These are phyloP conservation scores for Hemerocallis citrina DNA, from an alignment of 106 monocot genomes.

Conservation along the genomic window DNA sequence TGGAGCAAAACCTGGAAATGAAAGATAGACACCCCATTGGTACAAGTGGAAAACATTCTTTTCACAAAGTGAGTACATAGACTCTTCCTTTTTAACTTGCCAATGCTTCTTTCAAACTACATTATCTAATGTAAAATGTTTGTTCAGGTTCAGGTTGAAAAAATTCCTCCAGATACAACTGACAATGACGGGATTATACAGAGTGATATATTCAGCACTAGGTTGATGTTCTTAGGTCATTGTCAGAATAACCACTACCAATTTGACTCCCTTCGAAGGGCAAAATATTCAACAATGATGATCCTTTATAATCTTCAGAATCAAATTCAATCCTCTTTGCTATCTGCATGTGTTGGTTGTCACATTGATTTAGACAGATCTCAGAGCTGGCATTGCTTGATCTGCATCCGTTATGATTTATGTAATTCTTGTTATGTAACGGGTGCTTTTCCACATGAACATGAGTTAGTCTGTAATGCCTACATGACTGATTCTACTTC, in stretches of 20 bases:
- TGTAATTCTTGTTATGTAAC: not conserved
- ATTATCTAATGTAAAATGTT: constrained; percentile 1
- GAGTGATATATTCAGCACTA: constrained; percentile 38
- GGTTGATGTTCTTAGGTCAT: constrained; percentile 29
- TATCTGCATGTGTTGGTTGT: constrained; percentile 6
- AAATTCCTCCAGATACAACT: constrained; percentile 14
- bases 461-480: not conserved
- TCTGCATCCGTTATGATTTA: not conserved
- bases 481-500: not conserved
- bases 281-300: constrained; percentile 79
- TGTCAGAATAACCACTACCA: constrained; percentile 46
- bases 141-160: constrained; percentile 28
- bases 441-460: constrained; percentile 2
- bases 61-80: constrained; percentile 20
- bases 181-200: constrained; percentile 32
- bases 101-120: not conserved
- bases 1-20: constrained; percentile 24
- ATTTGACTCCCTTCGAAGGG: constrained; percentile 54
- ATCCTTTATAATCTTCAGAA: constrained; percentile 45
- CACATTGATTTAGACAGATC: constrained; percentile 11
- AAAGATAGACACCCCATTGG: constrained; percentile 41
- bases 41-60: constrained; percentile 26
- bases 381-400: not conserved
- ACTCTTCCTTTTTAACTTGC: not conserved
- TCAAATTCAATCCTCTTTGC: constrained; percentile 9